A percentile compares a stretch with the other conserved stretches of the same genome.
Evolutionary conservation across 352 stramenopile genomes (phyloP).

Genomic region (Globisporangium cystogenes): DNA sequence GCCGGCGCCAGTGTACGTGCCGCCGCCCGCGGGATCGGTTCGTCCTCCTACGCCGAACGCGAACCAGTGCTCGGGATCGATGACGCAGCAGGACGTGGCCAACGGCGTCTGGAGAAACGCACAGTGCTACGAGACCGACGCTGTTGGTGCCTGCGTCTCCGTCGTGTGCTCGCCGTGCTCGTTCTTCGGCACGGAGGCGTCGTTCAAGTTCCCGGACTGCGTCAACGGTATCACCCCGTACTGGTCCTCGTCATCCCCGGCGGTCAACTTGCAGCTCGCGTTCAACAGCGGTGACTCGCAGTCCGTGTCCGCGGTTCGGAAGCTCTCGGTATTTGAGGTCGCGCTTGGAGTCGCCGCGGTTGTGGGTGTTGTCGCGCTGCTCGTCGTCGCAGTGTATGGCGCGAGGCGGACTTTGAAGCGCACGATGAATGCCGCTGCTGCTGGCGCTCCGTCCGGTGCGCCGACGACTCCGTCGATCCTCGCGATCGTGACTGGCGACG

Average conservation of each 20-base stretch:
- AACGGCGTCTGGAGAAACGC: constrained; percentile 10
- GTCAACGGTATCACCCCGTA: constrained; percentile 8
- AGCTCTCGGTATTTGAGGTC: neutral
- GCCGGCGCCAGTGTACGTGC: neutral
- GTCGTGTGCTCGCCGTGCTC: constrained; percentile 10
- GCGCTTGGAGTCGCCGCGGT: constrained; percentile 1
- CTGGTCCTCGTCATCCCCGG: neutral
- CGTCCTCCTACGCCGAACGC: neutral
- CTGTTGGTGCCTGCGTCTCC: neutral
- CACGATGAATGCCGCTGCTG: neutral
- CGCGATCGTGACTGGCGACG: constrained; percentile 1
- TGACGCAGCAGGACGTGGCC: neutral
- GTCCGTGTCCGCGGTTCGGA: neutral
- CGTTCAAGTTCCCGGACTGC: constrained; percentile 10
- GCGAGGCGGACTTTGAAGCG: neutral
- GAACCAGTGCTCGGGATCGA: constrained; percentile 7
- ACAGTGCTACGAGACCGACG: constrained; percentile 6
- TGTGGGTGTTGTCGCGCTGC: constrained; percentile 1
- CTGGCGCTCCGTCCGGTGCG: too few relatives aligned
- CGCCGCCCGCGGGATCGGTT: neutral
- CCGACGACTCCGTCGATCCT: neutral
- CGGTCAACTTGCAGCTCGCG: neutral
- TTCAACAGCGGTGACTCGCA: neutral
- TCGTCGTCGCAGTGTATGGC: neutral
- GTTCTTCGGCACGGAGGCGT: constrained; percentile 10